phyloP scores from a whole-genome alignment of 2,329 filamentous ascomycete genomes.

The Ceratocystis eucalypticola region DNA sequence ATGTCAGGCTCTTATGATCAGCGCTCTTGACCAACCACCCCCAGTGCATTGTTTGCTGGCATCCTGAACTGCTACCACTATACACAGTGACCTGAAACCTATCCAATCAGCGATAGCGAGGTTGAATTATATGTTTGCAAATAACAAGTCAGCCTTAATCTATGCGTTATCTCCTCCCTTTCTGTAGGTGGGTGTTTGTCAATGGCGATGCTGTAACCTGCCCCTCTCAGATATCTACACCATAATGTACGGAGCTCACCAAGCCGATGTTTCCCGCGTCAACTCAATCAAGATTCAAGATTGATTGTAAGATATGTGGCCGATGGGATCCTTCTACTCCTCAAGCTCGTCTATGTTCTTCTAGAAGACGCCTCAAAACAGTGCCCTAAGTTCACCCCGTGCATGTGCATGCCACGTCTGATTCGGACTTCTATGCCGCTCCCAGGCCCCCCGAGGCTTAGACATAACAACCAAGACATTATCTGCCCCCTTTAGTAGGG shows the following conservation, averaged over 20 bases:
- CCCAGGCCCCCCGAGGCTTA: not conserved
- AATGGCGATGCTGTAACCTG: not conserved
- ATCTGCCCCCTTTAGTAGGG: not conserved
- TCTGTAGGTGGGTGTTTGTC: not conserved
- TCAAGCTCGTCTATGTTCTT: not conserved
- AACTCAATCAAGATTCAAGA: not conserved
- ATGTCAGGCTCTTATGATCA: not conserved
- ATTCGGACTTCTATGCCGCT: not conserved
- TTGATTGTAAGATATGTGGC: not conserved
- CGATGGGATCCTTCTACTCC: not conserved
- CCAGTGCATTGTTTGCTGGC: not conserved
- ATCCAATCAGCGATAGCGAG: not conserved
- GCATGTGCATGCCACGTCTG: not conserved
- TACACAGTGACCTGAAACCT: not conserved
- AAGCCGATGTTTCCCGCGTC: not conserved
- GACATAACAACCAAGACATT: not conserved
- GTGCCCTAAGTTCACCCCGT: not conserved
- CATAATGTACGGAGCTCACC: not conserved
- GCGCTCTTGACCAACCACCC: not conserved
- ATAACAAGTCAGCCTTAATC: not conserved
- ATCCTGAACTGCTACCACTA: not conserved
- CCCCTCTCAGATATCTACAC: not conserved
- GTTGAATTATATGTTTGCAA: not conserved
- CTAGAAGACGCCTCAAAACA: conserved; percentile 6
- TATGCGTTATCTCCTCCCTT: not conserved